Conservation (phyloP, 129 eudicot genomes). For the Silybum marianum region DNA sequence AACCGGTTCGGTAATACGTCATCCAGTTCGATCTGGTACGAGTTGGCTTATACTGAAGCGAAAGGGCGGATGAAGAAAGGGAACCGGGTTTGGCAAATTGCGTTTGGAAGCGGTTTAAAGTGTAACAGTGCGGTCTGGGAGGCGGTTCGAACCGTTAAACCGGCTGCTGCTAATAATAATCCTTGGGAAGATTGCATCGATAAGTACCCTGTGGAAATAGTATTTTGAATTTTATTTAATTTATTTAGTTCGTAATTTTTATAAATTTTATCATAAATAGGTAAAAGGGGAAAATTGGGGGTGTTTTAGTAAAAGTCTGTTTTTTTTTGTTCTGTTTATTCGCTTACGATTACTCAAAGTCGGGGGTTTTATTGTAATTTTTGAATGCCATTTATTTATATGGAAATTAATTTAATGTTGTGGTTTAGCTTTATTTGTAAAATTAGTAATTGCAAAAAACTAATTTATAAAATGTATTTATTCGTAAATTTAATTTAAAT, state of each 20-base stretch:
- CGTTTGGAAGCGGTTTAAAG: constrained; percentile 62
- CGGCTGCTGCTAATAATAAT: constrained; percentile 22
- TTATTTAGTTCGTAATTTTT: not conserved
- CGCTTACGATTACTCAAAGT: not conserved
- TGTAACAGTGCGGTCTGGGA: constrained; percentile 76
- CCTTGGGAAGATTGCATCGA: constrained; percentile 53
- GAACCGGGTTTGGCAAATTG: constrained; percentile 61
- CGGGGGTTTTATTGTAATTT: not conserved
- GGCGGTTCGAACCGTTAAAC: constrained; percentile 41
- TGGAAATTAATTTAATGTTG: not conserved
- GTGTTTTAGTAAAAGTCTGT: not conserved
- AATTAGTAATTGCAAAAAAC: too few species aligned
- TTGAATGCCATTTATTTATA: not conserved
- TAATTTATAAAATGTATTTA: too few species aligned
- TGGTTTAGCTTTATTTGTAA: not conserved
- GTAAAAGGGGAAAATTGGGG: not conserved
- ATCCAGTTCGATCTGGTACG: constrained; percentile 74
- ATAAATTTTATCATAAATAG: not conserved
- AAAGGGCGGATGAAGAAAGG: constrained; percentile 53
- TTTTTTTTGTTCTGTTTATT: not conserved
- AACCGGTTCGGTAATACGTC: constrained; percentile 68
- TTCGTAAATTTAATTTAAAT: too few species aligned
- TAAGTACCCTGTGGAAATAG: constrained; percentile 41
- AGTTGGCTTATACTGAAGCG: constrained; percentile 55
- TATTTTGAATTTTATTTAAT: not conserved